These are phyloP conservation scores for Penicillium canescens DNA, from an alignment of 495 filamentous ascomycete species.

Conservation along the genomic window DNA sequence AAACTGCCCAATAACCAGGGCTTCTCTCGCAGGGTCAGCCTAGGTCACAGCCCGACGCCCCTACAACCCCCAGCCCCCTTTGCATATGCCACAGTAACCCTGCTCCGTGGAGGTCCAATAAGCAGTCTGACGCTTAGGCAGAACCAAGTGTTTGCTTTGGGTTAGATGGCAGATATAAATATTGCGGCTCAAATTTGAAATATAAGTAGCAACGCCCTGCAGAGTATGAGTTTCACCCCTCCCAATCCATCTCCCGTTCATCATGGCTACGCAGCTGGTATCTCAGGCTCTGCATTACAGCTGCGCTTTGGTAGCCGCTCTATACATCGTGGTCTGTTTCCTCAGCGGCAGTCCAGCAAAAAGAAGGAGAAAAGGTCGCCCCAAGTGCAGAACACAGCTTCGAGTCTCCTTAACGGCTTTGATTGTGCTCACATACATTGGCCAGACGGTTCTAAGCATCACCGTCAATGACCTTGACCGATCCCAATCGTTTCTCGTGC, in stretches of 20 bases:
- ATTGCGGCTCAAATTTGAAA: neutral
- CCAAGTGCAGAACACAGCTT: neutral
- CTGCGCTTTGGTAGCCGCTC: slow-evolving; percentile 1
- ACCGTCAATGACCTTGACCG: slow-evolving; percentile 3
- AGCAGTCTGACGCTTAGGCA: neutral
- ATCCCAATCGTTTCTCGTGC: slow-evolving; percentile 5
- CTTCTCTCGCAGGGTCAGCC: neutral
- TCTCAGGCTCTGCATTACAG: slow-evolving; percentile 2
- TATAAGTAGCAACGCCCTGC: neutral
- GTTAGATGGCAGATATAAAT: neutral
- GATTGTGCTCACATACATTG: slow-evolving; percentile 7
- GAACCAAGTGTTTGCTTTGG: neutral
- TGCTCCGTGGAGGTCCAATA: neutral
- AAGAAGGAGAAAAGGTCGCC: neutral
- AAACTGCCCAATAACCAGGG: neutral
- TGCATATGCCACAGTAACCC: neutral
- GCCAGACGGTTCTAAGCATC: neutral
- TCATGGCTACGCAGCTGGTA: slow-evolving; percentile 2
- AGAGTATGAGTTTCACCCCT: neutral
- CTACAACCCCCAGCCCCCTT: slow-evolving; percentile 3
- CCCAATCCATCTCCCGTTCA: neutral
- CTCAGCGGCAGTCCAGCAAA: neutral
- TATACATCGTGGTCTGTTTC: slow-evolving; percentile 2
- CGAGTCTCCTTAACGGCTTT: neutral
- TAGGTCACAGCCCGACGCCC: neutral